phyloP scores from a whole-genome alignment of 331 rosid genomes.

The Rosa hybrid region DNA sequence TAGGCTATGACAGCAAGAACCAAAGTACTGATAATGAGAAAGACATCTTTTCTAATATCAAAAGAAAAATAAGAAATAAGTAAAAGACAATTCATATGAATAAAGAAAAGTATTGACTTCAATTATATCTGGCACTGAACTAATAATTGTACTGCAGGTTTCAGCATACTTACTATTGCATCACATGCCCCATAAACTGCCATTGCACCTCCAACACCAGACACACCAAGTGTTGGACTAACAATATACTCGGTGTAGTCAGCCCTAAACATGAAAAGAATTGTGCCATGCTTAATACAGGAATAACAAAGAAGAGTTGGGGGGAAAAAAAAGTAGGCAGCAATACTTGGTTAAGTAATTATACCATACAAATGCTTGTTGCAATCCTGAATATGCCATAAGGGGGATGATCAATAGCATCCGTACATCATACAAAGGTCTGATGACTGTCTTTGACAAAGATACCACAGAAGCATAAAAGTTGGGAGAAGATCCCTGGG shows the following conservation, averaged over 20 bases:
- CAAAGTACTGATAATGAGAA: background rate
- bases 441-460: constrained; percentile 50
- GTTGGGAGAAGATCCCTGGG: constrained; percentile 36
- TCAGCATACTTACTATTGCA: constrained; percentile 76
- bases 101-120: background rate
- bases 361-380: constrained; percentile 94
- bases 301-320: constrained; percentile 14
- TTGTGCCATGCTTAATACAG: constrained; percentile 13
- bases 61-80: background rate
- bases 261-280: constrained; percentile 55
- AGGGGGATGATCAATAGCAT: constrained; percentile 90
- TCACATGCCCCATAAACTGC: constrained; percentile 93
- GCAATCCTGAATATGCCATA: constrained; percentile 89
- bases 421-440: constrained; percentile 57
- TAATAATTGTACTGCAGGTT: background rate
- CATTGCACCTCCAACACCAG: constrained; percentile 96
- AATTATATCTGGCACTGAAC: background rate
- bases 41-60: background rate
- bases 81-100: background rate
- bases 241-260: constrained; percentile 78
- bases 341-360: constrained; percentile 37
- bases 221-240: constrained; percentile 76
- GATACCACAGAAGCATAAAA: constrained; percentile 48
- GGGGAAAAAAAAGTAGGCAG: constrained; percentile 28
- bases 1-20: background rate